Evolutionary conservation across 75 land plant genomes (phyloP), one percentile per base, ranked within the genome.

Genomic region (Larix kaempferi): DNA sequence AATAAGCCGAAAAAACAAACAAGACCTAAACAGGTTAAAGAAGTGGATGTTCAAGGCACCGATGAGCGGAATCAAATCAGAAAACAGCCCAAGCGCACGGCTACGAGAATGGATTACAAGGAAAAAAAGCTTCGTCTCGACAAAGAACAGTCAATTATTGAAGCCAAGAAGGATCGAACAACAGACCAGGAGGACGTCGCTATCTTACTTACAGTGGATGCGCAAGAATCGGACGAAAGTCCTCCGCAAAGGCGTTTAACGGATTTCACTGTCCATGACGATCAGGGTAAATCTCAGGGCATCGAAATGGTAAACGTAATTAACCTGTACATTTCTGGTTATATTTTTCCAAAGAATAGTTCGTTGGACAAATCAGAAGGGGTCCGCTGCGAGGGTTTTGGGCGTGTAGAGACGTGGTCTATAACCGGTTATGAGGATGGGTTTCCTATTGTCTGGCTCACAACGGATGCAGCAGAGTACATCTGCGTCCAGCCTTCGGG

Each of bases 341-440:
- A 86, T 5, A 80, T 94, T 57, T 73, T 94, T 82, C 93, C 98
- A 14, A 62, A 82, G 56, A 82, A 79, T 37, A 87, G 85, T 15
- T 29, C 55, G 21, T 41, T 84, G 19, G 91, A 85, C 12, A 94
- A 88, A 75, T 74, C 84, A 49, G 81, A 77, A 64, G 95, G 95
- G 25, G 80, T 94, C 12, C 94, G 82, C 25, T 94, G 93, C 85
- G 92, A 92, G 73, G 90, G 89, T 4, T 89, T 97, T 85, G 98
- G 98, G 17, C 88, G 93, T 25, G 79, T 97, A 22, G 88, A 88
- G 35, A 27, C 83, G 23, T 96, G 99, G 99, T 63, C 84, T 6
- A 91, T 96, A 22, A 87, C 93, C 61, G 98, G 98, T 6, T 96
- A 92, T 88, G 99, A 94, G 64, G 89, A 94, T 76, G 95, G 95